Conservation (phyloP, 345 rosid species). For the Lumnitzera littorea region DNA sequence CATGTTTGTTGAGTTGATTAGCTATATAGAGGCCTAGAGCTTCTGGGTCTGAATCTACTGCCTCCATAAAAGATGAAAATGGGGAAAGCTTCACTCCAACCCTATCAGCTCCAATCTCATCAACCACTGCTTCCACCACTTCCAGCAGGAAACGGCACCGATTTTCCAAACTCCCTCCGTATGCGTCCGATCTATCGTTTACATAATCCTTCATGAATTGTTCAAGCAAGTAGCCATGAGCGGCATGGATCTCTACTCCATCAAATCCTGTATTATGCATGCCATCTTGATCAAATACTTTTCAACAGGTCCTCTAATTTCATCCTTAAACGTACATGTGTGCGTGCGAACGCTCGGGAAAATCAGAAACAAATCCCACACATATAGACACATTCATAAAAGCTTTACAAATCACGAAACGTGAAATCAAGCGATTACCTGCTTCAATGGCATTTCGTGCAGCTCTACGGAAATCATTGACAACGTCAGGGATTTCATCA, state of each 20-base stretch:
- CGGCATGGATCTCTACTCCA: conserved; percentile 30
- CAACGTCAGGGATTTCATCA: conserved; percentile 30
- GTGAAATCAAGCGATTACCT: conserved; percentile 13
- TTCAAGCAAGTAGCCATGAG: conserved; percentile 29
- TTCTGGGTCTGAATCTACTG: conserved; percentile 20
- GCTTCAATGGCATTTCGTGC: conserved; percentile 60
- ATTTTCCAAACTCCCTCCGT: conserved; percentile 21
- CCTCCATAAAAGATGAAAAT: conserved; percentile 14
- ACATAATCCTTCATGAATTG: conserved; percentile 48
- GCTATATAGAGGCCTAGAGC: conserved; percentile 21
- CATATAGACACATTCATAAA: too few species aligned
- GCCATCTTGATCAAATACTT: neutral
- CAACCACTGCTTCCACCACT: conserved; percentile 10
- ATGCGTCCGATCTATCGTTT: conserved; percentile 25
- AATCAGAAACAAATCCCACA: too few species aligned
- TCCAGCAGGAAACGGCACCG: conserved; percentile 16
- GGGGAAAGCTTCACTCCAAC: conserved; percentile 20
- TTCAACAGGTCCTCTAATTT: neutral
- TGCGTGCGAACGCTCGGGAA: too few species aligned
- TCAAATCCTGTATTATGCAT: conserved; percentile 16
- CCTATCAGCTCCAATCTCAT: conserved; percentile 14
- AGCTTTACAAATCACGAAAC: too few species aligned
- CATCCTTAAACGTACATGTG: too few species aligned
- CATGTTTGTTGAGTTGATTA: conserved; percentile 8
- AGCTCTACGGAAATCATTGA: conserved; percentile 40